Percentiles rank a stretch among this genome's conserved stretches.
Conservation (phyloP, 768 basidiomycete species). For the Leccinum broughii region DNA sequence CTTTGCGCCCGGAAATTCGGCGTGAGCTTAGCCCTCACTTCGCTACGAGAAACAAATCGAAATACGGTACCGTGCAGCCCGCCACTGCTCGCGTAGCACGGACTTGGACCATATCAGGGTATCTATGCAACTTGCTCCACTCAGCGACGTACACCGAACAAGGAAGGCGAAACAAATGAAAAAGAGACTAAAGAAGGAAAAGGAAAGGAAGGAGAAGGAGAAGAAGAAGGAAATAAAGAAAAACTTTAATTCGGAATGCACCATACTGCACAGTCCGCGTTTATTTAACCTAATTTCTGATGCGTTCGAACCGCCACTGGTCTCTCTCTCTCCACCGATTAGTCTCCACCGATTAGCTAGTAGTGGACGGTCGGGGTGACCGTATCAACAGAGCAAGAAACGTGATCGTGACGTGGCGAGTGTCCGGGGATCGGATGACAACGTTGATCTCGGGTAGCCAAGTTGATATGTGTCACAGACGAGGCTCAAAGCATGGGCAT, state of each 20-base stretch:
- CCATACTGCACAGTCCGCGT: background rate
- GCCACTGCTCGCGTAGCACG: constrained; percentile 2
- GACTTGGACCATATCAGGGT: constrained; percentile 10
- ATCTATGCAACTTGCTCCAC: background rate
- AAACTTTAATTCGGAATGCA: background rate
- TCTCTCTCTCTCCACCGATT: constrained; percentile 1
- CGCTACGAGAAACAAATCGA: constrained; percentile 14
- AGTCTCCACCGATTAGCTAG: background rate
- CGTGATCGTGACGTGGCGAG: constrained; percentile 21
- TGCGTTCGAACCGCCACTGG: constrained; percentile 8
- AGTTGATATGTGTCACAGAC: constrained; percentile 2
- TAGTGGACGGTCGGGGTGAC: background rate
- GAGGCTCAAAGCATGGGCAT: background rate
- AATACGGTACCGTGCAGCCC: background rate
- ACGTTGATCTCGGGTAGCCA: constrained; percentile 14
- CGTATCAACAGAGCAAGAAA: constrained; percentile 22
- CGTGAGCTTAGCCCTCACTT: constrained; percentile 22
- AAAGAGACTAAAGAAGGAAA: background rate
- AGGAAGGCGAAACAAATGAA: background rate
- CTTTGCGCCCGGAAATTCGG: constrained; percentile 4
- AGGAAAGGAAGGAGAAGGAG: background rate
- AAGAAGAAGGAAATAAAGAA: background rate
- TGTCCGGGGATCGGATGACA: constrained; percentile 11
- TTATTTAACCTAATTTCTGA: constrained; percentile 9
- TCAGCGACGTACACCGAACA: background rate